Evolutionary conservation across 2,329 filamentous ascomycete genomes (phyloP), one percentile per base, ranked within the genome.

Genomic region (Polytolypa hystricis): DNA sequence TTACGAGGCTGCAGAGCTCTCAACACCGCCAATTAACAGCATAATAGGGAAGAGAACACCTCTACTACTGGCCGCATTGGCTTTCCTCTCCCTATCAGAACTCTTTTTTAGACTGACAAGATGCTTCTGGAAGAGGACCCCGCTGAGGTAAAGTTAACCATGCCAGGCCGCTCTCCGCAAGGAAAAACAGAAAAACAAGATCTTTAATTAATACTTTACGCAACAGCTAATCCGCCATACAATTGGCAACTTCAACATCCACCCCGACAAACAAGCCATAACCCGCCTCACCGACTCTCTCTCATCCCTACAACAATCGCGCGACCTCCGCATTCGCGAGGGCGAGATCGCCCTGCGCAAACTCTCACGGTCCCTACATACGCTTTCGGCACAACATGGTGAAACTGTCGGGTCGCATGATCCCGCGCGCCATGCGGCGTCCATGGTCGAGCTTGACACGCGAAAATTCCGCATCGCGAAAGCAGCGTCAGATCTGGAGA

Each of bases 51-150:
- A n/a, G n/a, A n/a, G n/a, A 30, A 32, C 29, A 10, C 28, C 15
- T 12, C 19, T 16, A 29, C 30, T 9, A 23, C 35, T 41, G 35
- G 35, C 35, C 35, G 33, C 34, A 37, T 37, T 34, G n/a, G n/a
- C n/a, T n/a, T n/a, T n/a, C n/a, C n/a, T n/a, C n/a, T n/a, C n/a
- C n/a, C n/a, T n/a, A n/a, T n/a, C n/a, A n/a, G n/a, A n/a, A n/a
- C n/a, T n/a, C n/a, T n/a, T 19, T 16, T 23, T 40, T 35, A 20
- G 47, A 33, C 44, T 40, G 41, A 42, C 66, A 85, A 64, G 46
- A 95, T 96, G 82, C 73, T 95, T 58, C 84, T 96, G 64, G 84
- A 93, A 64, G 87, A 95, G 66, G 84, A 91, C 59, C 89, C 87
- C 47, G 83, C 83, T 30, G 81, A 79, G 30, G 85, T 93, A n/a